Evolutionary conservation across 805 yeast genomes (phyloP), one percentile per base, ranked within the genome.

Genomic region (Dipodascus albidus): DNA sequence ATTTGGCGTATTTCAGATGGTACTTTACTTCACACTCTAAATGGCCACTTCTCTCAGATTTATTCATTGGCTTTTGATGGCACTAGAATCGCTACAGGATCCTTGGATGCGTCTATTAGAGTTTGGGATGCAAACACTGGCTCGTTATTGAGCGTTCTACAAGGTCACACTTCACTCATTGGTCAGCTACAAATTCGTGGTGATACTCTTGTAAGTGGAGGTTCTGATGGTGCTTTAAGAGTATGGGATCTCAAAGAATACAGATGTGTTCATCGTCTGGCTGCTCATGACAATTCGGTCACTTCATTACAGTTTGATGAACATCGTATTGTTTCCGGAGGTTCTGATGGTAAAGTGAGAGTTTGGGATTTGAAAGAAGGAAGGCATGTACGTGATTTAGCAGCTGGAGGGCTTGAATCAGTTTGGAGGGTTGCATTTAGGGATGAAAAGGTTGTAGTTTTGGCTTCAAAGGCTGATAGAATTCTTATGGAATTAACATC

Each of bases 71-170:
- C 96, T 1, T 96, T 96, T 53, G 93, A 88, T 67, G 96, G 96
- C 17, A 79, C 79, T 62, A 75, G 80, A 57, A 85, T 91, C 64
- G 96, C 96, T 38, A 96, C 97, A 11, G 98, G 98, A 48, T 89
- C 96, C 9, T 78, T 93, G 60, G 99, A 93, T 72, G 80, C 96
- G 67, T 85, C 96, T 15, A 96, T 93, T 51, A 77, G 97, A 59
- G 89, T 91, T 48, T 91, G 98, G 98, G 95, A 88, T 70, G 82
- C 95, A 2, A 78, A 82, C 38, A 84, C 95, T 19, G 98, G 98
- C 62, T 79, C 79, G 58, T 85, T 95, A 67, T 64, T 87, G 14
- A 79, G 82, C 50, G 79, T 83, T 2, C 85, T 89, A 66, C 74
- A 72, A 57, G 91, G 91, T 3, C 99, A 93, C 67, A 86, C 93